phyloP scores from a whole-genome alignment of 179 eudicot genomes.

The Silene coronaria region DNA sequence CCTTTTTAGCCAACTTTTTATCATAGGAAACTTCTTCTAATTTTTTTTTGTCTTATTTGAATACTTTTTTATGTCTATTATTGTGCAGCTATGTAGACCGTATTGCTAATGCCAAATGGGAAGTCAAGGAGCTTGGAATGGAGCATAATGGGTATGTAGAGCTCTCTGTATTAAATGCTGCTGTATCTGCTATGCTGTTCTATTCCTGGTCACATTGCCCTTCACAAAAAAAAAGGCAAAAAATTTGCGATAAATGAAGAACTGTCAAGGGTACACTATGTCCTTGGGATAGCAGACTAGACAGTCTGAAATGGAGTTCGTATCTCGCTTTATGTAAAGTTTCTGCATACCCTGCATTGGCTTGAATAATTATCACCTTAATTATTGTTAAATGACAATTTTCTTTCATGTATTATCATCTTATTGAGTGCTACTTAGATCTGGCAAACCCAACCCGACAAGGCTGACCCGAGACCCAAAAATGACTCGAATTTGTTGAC shows the following conservation, averaged over 20 bases:
- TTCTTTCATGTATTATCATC: background rate
- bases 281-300: background rate
- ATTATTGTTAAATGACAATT: background rate
- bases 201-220: background rate
- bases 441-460: no score
- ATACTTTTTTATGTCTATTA: slow-evolving; percentile 16
- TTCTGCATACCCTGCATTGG: background rate
- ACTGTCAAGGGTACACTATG: background rate
- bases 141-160: slow-evolving; percentile 84
- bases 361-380: background rate
- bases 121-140: slow-evolving; percentile 85
- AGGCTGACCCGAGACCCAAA: no score
- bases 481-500: no score
- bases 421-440: background rate
- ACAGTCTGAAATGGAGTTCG: background rate
- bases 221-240: background rate
- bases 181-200: background rate
- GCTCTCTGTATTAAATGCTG: background rate
- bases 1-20: background rate
- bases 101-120: slow-evolving; percentile 85
- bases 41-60: background rate
- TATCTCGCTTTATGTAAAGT: background rate
- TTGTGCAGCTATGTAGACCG: slow-evolving; percentile 74
- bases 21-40: background rate
- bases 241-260: background rate